Percentiles rank a stretch among this genome's conserved stretches.
Evolutionary conservation across 371 early-diverging fungal genomes (phyloP).

Genomic region (Apophysomyces trapeziformis): DNA sequence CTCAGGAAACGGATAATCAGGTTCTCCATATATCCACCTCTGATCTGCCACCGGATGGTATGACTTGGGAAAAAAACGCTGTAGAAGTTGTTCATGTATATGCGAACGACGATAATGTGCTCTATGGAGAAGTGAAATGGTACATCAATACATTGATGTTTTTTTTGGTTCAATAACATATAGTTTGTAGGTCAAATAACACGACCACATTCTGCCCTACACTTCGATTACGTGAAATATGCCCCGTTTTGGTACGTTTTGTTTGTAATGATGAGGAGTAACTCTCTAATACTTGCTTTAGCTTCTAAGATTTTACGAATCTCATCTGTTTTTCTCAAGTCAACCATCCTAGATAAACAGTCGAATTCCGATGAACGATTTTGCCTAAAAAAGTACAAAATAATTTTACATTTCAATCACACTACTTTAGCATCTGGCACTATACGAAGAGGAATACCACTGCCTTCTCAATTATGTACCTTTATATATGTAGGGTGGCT

Average conservation of each 20-base stretch:
- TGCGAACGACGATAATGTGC: background rate
- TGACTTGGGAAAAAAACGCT: constrained; percentile 2
- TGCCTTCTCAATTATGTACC: too few species aligned
- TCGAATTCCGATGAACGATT: too few species aligned
- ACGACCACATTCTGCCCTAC: constrained; percentile 3
- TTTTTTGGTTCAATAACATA: background rate
- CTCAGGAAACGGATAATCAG: background rate
- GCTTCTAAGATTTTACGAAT: background rate
- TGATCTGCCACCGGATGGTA: background rate
- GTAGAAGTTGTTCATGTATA: constrained; percentile 2
- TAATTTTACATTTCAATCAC: too few species aligned
- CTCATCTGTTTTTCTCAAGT: constrained; percentile 1
- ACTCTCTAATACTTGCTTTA: background rate
- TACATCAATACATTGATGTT: background rate
- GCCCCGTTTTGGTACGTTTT: constrained; percentile 3
- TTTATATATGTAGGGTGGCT: too few species aligned
- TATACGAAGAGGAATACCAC: too few species aligned
- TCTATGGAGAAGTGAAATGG: constrained; percentile 9
- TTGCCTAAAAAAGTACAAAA: too few species aligned
- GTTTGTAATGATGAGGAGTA: background rate
- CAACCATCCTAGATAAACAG: background rate
- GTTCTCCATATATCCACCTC: background rate
- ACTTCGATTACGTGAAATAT: constrained; percentile 2
- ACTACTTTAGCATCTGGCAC: too few species aligned
- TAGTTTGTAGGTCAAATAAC: background rate